phyloP scores from a whole-genome alignment of 176 grass and related monocot genomes.

The Eleusine coracana region DNA sequence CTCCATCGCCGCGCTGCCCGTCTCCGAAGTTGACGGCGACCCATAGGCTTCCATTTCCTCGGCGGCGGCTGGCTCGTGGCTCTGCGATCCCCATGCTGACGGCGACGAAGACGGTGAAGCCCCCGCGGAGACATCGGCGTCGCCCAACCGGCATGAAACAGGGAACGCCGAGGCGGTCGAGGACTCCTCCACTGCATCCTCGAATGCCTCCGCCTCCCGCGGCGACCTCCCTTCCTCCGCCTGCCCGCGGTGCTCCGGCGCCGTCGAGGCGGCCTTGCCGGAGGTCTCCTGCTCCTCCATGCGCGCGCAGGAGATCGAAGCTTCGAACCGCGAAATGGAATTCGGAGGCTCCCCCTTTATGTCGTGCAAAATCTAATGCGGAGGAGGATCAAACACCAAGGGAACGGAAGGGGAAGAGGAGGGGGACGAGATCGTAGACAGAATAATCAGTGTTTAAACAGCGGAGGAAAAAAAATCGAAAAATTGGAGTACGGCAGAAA shows the following conservation, averaged over 20 bases:
- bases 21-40: conserved; percentile 26
- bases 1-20: neutral
- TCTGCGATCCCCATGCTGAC: conserved; percentile 19
- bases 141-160: conserved; percentile 10
- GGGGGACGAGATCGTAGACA: conserved; percentile 35
- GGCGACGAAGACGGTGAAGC: neutral
- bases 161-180: conserved; percentile 29
- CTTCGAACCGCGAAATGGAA: conserved; percentile 3
- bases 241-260: conserved; percentile 18
- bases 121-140: neutral
- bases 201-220: conserved; percentile 35
- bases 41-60: conserved; percentile 32
- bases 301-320: conserved; percentile 32
- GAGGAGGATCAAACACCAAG: conserved; percentile 30
- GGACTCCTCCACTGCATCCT: conserved; percentile 42
- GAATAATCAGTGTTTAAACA: conserved; percentile 39
- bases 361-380: conserved; percentile 36
- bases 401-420: conserved; percentile 18
- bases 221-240: conserved; percentile 33
- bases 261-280: conserved; percentile 29
- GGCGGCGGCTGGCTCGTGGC: neutral
- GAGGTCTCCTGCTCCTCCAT: conserved; percentile 48
- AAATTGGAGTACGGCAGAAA: conserved; percentile 21
- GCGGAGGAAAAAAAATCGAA: neutral
- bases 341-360: neutral